A percentile compares a stretch with the other conserved stretches of the same genome.
Conservation (phyloP, 768 basidiomycete species). For the Pleurotus tuoliensis region DNA sequence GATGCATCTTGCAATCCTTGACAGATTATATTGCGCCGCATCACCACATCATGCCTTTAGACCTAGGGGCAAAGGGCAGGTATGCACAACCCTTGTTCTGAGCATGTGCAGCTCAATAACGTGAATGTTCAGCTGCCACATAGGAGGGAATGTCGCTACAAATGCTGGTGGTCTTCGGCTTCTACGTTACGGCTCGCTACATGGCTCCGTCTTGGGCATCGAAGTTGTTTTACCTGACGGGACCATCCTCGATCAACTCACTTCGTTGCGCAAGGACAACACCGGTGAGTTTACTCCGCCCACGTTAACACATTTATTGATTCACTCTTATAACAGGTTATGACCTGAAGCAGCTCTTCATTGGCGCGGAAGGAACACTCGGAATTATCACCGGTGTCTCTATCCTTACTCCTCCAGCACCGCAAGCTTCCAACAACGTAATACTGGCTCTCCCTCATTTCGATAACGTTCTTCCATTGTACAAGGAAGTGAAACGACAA, state of each 20-base stretch:
- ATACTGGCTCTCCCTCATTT: constrained; percentile 88
- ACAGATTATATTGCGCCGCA: constrained; percentile 83
- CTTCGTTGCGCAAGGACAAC: constrained; percentile 94
- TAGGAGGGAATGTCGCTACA: constrained; percentile 95
- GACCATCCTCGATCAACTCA: constrained; percentile 82
- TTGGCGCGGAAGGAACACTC: constrained; percentile 95
- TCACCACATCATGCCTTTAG: constrained; percentile 94
- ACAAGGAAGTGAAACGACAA: constrained; percentile 72
- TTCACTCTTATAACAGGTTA: constrained; percentile 57
- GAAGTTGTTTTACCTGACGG: constrained; percentile 96
- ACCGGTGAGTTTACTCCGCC: constrained; percentile 56
- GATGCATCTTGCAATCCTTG: constrained; percentile 86
- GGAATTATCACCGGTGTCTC: constrained; percentile 95
- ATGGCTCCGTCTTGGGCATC: constrained; percentile 90
- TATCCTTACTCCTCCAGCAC: constrained; percentile 83
- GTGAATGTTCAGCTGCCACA: constrained; percentile 64
- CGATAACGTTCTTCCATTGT: constrained; percentile 82
- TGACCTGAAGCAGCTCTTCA: constrained; percentile 97
- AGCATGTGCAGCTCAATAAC: constrained; percentile 22
- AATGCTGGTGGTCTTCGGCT: constrained; percentile 97
- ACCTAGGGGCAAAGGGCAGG: constrained; percentile 96
- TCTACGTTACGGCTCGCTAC: constrained; percentile 90
- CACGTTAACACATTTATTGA: constrained; percentile 1
- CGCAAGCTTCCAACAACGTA: constrained; percentile 84
- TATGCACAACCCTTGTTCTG: constrained; percentile 23